Base-by-base conservation (phyloP, 2,329 filamentous ascomycete species). In the Ceratocystis papillata region DNA sequence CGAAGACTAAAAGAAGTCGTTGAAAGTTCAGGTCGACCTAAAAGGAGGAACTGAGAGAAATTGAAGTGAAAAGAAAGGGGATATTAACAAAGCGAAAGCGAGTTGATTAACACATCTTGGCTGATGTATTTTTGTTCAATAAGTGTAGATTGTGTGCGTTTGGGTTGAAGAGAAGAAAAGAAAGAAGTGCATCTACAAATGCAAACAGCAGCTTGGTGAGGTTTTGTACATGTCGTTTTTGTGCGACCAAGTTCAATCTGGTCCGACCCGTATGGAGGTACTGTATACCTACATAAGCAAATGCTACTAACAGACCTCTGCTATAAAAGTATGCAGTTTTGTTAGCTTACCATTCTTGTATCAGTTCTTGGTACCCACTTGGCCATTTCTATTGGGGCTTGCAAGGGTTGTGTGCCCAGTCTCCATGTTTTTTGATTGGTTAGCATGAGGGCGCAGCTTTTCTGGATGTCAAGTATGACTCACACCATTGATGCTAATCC, bases 21-120 rank as follows among this genome's bases (percentile, higher is more conserved):
- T 77, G 80, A 80, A 81, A 73, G 83, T 87, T 87, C 86, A 88
- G 84, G 74, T 83, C 82, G 77, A 82, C 83, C 83, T 77, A 77
- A 79, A 76, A 81, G 81, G 82, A 81, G 71, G 73, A 77, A 73
- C 62, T 68, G 63, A 69, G 48, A 62, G 64, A 20, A 3, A 15
- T 64, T 46, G 28, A 62, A 62, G 12, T 17, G 20, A 37, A 59
- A 59, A 59, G 28, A 57, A 57, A 15, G 30, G 8, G 55, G 5
- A 2, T 8, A n/a, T 37, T 59, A 53, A 67, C 62, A 65, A 65
- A 30, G 57, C 59, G 61, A 55, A 64, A 64, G 65, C 65, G 65
- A 70, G 81, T 77, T 75, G 79, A 81, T 80, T 83, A 85, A 76
- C 81, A 80, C 83, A 85, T 85, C 75, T 77, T 85, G 79, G 72